phyloP scores from a whole-genome alignment of 768 basidiomycete genomes.

The Leccinellum albellum region DNA sequence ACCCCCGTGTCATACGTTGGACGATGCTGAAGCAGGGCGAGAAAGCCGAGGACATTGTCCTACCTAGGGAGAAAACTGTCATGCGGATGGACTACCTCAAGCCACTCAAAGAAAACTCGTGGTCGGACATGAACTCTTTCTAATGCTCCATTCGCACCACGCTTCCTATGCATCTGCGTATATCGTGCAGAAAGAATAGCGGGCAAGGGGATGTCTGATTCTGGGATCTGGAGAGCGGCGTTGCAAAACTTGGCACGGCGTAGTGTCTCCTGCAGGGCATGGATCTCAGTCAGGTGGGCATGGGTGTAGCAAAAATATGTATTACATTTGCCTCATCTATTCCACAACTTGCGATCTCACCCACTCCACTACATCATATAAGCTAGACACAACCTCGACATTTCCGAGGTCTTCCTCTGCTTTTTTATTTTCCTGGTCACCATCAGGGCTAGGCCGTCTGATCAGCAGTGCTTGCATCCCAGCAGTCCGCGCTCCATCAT shows the following conservation, averaged over 20 bases:
- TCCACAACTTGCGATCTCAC: conserved; percentile 22
- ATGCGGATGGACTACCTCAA: conserved; percentile 27
- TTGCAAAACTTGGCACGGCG: conserved; percentile 77
- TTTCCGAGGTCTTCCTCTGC: conserved; percentile 38
- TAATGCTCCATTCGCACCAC: neutral
- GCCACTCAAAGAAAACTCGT: conserved; percentile 19
- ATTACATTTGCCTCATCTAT: neutral
- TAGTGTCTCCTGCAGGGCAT: conserved; percentile 60
- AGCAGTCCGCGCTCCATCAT: conserved; percentile 52
- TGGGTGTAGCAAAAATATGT: neutral
- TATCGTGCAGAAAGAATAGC: conserved; percentile 76
- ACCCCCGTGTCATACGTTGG: conserved; percentile 82
- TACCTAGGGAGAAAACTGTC: conserved; percentile 44
- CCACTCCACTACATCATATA: conserved; percentile 37
- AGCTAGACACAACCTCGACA: conserved; percentile 37
- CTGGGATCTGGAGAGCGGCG: conserved; percentile 59
- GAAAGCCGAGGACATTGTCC: conserved; percentile 64
- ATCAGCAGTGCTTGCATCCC: conserved; percentile 59
- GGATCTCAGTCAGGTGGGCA: neutral
- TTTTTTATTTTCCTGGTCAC: conserved; percentile 44
- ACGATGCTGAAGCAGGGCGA: conserved; percentile 77
- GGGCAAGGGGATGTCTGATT: conserved; percentile 78
- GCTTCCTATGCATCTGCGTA: conserved; percentile 80
- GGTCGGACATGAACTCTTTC: conserved; percentile 23
- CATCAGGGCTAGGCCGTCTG: conserved; percentile 46